Conservation (phyloP, 202 grass and related monocot species). For the Carex arenaria region DNA sequence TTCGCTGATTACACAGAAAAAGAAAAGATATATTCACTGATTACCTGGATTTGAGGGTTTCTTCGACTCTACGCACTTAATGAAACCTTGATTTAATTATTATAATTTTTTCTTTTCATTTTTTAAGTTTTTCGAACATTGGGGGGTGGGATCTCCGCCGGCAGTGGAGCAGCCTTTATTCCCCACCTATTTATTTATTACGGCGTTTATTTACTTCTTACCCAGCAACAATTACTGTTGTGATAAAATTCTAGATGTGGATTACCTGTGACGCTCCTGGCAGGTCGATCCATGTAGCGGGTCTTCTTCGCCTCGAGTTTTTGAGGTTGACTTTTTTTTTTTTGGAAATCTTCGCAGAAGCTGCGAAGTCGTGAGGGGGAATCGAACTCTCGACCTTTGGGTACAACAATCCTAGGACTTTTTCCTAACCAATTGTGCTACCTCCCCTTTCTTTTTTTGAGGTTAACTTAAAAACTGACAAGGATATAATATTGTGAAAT, state of each 20-base stretch:
- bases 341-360: too few relatives aligned
- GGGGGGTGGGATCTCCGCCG: constrained; percentile 20
- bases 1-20: not conserved
- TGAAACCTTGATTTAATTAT: not conserved
- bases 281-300: not conserved
- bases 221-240: not conserved
- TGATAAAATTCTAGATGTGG: not conserved
- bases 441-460: too few relatives aligned
- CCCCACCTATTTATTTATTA: constrained; percentile 1
- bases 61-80: not conserved
- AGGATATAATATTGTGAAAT: not conserved
- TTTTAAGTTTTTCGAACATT: not conserved
- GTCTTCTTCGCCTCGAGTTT: not conserved
- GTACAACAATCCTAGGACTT: too few relatives aligned
- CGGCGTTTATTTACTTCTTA: constrained; percentile 13
- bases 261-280: too few relatives aligned
- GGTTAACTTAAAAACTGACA: not conserved
- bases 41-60: not conserved
- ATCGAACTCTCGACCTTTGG: too few relatives aligned
- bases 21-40: not conserved
- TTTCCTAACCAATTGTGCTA: too few relatives aligned
- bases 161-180: constrained; percentile 8
- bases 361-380: too few relatives aligned
- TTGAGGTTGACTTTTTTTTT: not conserved
- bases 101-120: not conserved